A percentile compares a stretch with the other conserved stretches of the same genome.
These are phyloP conservation scores for Sesbania bispinosa DNA, from an alignment of 306 rosid species.

Conservation along the genomic window DNA sequence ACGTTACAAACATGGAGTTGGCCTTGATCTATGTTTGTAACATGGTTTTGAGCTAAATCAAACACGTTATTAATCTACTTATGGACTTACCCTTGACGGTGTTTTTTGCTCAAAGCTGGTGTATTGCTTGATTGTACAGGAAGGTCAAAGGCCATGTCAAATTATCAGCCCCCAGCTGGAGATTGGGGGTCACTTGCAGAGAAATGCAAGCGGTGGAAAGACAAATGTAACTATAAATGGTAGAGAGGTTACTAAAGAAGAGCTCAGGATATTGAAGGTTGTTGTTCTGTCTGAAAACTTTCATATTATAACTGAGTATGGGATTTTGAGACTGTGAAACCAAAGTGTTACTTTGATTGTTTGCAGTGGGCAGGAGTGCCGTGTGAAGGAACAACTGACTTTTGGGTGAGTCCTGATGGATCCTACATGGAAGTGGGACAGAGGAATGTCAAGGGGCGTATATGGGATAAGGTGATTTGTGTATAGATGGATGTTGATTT, in stretches of 20 bases:
- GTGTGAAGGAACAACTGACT: slow-evolving; percentile 62
- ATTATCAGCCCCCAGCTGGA: slow-evolving; percentile 53
- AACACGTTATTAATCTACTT: too few species aligned
- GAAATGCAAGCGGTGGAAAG: slow-evolving; percentile 64
- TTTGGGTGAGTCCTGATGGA: slow-evolving; percentile 74
- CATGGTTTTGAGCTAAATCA: too few species aligned
- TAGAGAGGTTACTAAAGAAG: slow-evolving; percentile 58
- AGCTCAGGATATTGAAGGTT: slow-evolving; percentile 62
- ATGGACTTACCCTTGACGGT: too few species aligned
- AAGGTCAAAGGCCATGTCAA: slow-evolving; percentile 58
- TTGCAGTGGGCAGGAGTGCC: slow-evolving; percentile 66
- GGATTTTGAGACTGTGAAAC: background rate
- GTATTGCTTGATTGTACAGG: slow-evolving; percentile 46
- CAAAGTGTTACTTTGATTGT: slow-evolving; percentile 12
- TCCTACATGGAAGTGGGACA: slow-evolving; percentile 82
- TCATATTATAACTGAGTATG: background rate
- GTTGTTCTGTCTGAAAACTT: background rate
- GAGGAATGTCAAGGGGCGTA: slow-evolving; percentile 45
- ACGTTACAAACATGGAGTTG: too few species aligned
- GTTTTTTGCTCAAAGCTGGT: too few species aligned
- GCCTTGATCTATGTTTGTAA: too few species aligned
- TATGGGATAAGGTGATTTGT: slow-evolving; percentile 69
- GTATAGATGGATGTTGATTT: slow-evolving; percentile 7
- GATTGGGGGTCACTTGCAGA: slow-evolving; percentile 47
- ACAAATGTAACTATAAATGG: slow-evolving; percentile 53